Base-by-base conservation (phyloP, 495 filamentous ascomycete genomes). In the Penicillium cataractarum region DNA sequence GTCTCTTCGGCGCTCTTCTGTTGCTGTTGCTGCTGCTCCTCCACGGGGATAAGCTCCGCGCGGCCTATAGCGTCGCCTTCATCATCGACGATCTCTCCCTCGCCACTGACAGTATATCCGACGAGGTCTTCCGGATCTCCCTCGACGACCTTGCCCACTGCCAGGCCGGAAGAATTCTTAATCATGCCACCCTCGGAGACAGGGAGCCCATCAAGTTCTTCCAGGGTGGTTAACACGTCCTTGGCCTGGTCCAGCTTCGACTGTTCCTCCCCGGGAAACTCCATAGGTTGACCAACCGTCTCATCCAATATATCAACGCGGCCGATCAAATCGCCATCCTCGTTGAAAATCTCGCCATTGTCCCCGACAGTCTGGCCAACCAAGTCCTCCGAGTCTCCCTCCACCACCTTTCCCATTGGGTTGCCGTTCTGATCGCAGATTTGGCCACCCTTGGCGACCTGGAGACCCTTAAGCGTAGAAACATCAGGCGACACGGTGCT, bases 391-490 rank as follows among this genome's bases (percentile, higher is more conserved):
- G 75, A 68, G 29, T 80, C 73, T 44, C 78, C 73, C 67, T 84
- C 74, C 53, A 81, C 68, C 39, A 76, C 63, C 55, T 79, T 50
- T 32, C 75, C 78, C 51, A 81, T 52, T 50, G 61, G 73, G 61
- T 78, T 74, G 0, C 79, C 79, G 21, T 72, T 73, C 27, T 76
- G 59, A n/a, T 78, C 79, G 15, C 76, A 64, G 27, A 78, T 69
- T 27, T 79, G 65, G 12, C 78, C 81, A 15, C 68, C 78, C 27
- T 82, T 76, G 9, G 72, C 72, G 63, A 96, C 84, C 57, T 82
- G 84, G 69, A 86, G 87, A 66, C 85, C 86, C 59, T 87, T 88
- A 39, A 95, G 77, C n/a, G 85, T 72, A 0, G 89, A 88, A 39
- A 89, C 80, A 68, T 93, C 87, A 13, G 78, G 62, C 0, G 74